Evolutionary conservation across 176 grass and related monocot species (phyloP).

Genomic region (Carex pumila): DNA sequence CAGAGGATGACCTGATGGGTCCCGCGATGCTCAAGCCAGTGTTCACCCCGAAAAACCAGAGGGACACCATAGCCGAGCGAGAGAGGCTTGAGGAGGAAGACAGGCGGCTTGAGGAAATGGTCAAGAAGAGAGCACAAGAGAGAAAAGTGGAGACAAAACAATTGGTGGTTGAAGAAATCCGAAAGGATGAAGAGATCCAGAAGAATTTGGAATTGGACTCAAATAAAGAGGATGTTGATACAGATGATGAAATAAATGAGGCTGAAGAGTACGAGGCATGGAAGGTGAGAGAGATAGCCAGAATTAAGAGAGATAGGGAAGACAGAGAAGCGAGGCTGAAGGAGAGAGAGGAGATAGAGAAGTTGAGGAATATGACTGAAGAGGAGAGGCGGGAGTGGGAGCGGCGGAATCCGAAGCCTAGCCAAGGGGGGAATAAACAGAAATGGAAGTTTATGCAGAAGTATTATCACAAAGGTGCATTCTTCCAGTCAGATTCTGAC

Average conservation of each 20-base stretch:
- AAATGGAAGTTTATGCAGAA: constrained; percentile 99
- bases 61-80: constrained; percentile 82
- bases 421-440: constrained; percentile 30
- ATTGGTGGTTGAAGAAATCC: constrained; percentile 91
- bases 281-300: constrained; percentile 87
- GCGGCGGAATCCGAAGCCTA: constrained; percentile 53
- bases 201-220: constrained; percentile 75
- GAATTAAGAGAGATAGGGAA: constrained; percentile 96
- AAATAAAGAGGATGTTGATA: constrained; percentile 64
- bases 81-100: constrained; percentile 90
- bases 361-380: constrained; percentile 93
- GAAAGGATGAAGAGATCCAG: constrained; percentile 64
- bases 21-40: constrained; percentile 88
- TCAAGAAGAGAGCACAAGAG: constrained; percentile 69
- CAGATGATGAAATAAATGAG: constrained; percentile 89
- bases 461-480: constrained; percentile 94
- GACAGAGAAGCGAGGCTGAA: constrained; percentile 84
- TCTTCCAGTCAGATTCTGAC: constrained; percentile 69
- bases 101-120: constrained; percentile 66
- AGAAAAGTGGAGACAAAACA: constrained; percentile 65
- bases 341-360: constrained; percentile 99
- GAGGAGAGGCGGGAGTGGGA: constrained; percentile 88
- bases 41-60: constrained; percentile 82
- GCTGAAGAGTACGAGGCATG: constrained; percentile 93
- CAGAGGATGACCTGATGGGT: constrained; percentile 77